A percentile compares a stretch with the other conserved stretches of the same genome.
Evolutionary conservation across 805 yeast species (phyloP).

Genomic region (Starmera caribaea): DNA sequence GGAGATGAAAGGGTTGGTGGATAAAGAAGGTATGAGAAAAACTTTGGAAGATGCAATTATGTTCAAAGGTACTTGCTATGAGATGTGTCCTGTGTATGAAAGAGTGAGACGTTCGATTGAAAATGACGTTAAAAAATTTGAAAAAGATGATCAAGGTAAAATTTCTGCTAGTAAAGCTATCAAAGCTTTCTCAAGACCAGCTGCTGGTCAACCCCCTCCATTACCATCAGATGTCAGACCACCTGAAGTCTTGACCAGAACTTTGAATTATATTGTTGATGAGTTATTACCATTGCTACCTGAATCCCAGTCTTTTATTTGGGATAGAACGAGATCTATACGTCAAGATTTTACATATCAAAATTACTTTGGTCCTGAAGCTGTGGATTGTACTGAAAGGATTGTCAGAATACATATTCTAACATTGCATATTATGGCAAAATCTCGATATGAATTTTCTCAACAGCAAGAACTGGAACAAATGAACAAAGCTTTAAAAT

Average conservation of each 20-base stretch:
- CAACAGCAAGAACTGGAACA: constrained; percentile 96
- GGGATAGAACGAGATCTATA: constrained; percentile 96
- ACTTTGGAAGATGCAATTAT: constrained; percentile 80
- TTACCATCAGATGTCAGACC: constrained; percentile 96
- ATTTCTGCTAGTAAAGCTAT: constrained; percentile 58
- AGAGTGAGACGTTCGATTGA: constrained; percentile 81
- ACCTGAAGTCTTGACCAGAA: constrained; percentile 58
- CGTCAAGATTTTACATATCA: constrained; percentile 96
- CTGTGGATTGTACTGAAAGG: constrained; percentile 83
- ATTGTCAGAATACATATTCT: constrained; percentile 84
- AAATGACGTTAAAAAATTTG: constrained; percentile 74
- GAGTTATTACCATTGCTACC: constrained; percentile 61
- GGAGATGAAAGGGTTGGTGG: constrained; percentile 79
- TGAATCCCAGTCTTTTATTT: constrained; percentile 77
- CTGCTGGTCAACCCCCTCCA: constrained; percentile 98
- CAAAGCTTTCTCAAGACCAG: constrained; percentile 92
- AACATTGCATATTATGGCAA: constrained; percentile 80
- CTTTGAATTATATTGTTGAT: constrained; percentile 65
- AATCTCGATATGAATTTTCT: constrained; percentile 60
- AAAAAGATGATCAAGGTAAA: constrained; percentile 49
- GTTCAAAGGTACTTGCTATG: constrained; percentile 81
- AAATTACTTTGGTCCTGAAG: constrained; percentile 88
- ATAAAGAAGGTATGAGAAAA: constrained; percentile 74
- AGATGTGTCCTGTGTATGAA: constrained; percentile 94
- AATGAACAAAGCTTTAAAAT: constrained; percentile 81